These are phyloP conservation scores for Saturnispora kantuleensis DNA, from an alignment of 805 yeast genomes.

Conservation along the genomic window DNA sequence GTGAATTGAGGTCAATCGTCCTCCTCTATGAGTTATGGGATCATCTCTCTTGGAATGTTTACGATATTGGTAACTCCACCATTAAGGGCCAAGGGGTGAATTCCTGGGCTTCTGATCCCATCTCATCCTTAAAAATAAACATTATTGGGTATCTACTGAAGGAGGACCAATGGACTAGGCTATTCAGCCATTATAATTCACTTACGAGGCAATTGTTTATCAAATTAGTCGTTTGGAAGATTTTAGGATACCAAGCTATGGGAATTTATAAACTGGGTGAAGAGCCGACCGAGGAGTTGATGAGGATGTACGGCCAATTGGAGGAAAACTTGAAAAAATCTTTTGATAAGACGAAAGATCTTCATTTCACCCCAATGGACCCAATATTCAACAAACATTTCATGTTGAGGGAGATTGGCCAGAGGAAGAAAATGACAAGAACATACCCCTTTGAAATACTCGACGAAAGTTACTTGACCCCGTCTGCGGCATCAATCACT, in stretches of 20 bases:
- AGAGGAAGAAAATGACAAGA: slow-evolving; percentile 29
- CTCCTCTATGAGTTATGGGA: slow-evolving; percentile 71
- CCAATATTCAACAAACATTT: slow-evolving; percentile 42
- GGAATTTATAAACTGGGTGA: slow-evolving; percentile 6
- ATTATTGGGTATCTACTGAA: slow-evolving; percentile 47
- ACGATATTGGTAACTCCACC: neutral
- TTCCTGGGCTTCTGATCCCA: slow-evolving; percentile 31
- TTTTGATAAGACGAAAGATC: slow-evolving; percentile 15
- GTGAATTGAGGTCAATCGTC: slow-evolving; percentile 54
- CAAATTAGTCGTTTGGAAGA: slow-evolving; percentile 59
- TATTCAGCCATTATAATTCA: slow-evolving; percentile 75
- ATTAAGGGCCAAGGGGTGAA: neutral
- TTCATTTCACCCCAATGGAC: slow-evolving; percentile 21
- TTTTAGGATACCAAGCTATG: slow-evolving; percentile 26
- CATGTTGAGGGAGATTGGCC: slow-evolving; percentile 23
- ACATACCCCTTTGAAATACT: slow-evolving; percentile 54
- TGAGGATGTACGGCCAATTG: slow-evolving; percentile 16
- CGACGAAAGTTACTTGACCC: slow-evolving; percentile 52
- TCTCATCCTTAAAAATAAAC: slow-evolving; percentile 36
- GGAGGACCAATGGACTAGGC: slow-evolving; percentile 39
- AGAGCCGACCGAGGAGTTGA: slow-evolving; percentile 12
- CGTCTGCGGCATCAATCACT: slow-evolving; percentile 1
- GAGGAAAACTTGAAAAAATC: slow-evolving; percentile 26
- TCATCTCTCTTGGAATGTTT: slow-evolving; percentile 35
- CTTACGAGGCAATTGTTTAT: slow-evolving; percentile 60